Evolutionary conservation across 2,329 filamentous ascomycete species (phyloP).

Genomic region (Biscogniauxia sp.): DNA sequence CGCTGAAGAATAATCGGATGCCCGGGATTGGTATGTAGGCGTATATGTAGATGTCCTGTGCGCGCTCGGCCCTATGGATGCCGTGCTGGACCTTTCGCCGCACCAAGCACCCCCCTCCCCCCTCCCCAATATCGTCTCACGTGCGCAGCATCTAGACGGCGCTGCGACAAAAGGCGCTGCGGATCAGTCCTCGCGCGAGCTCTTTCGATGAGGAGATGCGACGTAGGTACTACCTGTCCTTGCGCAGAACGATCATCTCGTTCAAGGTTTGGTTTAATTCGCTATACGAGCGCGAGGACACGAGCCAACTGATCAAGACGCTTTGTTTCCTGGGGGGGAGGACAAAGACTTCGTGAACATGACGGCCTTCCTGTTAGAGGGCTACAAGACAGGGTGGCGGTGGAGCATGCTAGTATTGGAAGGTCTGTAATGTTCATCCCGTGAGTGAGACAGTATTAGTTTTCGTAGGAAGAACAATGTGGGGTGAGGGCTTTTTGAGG

Average conservation of each 20-base stretch:
- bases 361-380: conserved; percentile 20
- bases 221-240: conserved; percentile 26
- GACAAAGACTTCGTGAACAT: conserved; percentile 18
- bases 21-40: conserved; percentile 39
- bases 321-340: conserved; percentile 25
- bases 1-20: conserved; percentile 40
- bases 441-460: background rate
- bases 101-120: no score
- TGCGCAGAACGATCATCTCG: conserved; percentile 32
- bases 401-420: conserved; percentile 5
- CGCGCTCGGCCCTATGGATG: conserved; percentile 36
- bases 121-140: conserved; percentile 39
- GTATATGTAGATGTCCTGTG: conserved; percentile 37
- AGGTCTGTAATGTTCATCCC: background rate
- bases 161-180: conserved; percentile 33
- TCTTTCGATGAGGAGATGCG: conserved; percentile 26
- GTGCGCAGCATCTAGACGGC: conserved; percentile 35
- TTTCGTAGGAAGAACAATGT: background rate
- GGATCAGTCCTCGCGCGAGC: conserved; percentile 33
- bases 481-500: background rate
- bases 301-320: conserved; percentile 41
- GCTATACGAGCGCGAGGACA: conserved; percentile 45
- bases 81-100: conserved; percentile 46
- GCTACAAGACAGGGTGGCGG: conserved; percentile 20
- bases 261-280: conserved; percentile 35